These are phyloP conservation scores for Penicillium tannophilum DNA, from an alignment of 495 filamentous ascomycete genomes.

Conservation along the genomic window DNA sequence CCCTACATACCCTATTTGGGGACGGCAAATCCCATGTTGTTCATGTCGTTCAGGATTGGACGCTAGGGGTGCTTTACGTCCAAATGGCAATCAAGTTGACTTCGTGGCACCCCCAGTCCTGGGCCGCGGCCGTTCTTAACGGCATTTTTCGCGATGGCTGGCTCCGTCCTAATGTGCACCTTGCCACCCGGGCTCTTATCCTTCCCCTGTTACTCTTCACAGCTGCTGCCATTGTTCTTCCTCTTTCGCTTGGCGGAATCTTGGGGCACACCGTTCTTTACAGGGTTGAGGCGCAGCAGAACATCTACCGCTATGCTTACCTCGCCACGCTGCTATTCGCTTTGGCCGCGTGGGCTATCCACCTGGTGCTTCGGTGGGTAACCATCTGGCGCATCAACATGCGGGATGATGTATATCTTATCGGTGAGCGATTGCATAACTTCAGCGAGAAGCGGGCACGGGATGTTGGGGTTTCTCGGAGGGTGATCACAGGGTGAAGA, in stretches of 20 bases:
- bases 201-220: constrained; percentile 67
- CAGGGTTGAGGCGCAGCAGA: constrained; percentile 47
- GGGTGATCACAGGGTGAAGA: constrained; percentile 42
- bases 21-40: constrained; percentile 65
- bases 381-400: constrained; percentile 81
- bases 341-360: constrained; percentile 41
- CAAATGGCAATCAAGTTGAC: constrained; percentile 78
- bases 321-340: constrained; percentile 57
- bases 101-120: constrained; percentile 62
- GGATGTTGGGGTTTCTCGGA: constrained; percentile 44
- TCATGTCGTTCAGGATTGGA: constrained; percentile 92
- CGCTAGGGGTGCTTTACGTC: constrained; percentile 87
- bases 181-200: constrained; percentile 83
- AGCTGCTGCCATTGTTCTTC: constrained; percentile 57
- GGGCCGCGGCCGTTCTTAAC: constrained; percentile 70
- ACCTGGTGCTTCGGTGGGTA: constrained; percentile 54
- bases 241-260: constrained; percentile 52
- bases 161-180: constrained; percentile 72
- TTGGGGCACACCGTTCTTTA: constrained; percentile 46
- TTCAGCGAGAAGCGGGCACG: constrained; percentile 66
- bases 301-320: constrained; percentile 74
- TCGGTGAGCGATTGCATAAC: constrained; percentile 92
- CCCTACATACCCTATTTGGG: constrained; percentile 78
- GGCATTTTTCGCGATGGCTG: constrained; percentile 78
- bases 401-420: constrained; percentile 91